Percentiles rank a stretch among this genome's conserved stretches.
Conservation (phyloP, 2,329 filamentous ascomycete genomes). For the Aspergillus quadricinctus region DNA sequence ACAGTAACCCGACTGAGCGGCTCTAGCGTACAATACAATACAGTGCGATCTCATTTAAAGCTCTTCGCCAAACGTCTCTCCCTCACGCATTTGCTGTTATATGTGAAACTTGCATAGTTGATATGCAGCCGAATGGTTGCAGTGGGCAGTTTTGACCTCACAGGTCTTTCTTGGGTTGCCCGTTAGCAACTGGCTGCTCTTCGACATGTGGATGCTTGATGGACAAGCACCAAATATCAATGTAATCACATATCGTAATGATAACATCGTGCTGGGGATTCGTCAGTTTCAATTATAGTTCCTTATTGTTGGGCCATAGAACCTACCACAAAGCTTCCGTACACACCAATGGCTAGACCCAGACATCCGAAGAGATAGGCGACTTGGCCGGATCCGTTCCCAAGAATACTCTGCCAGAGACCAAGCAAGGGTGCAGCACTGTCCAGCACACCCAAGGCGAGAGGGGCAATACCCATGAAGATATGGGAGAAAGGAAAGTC, state of each 20-base stretch:
- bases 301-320: not conserved
- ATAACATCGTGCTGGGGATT: slow-evolving; percentile 73
- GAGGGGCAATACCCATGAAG: slow-evolving; percentile 60
- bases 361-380: slow-evolving; percentile 87
- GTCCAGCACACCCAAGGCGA: slow-evolving; percentile 75
- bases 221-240: slow-evolving; percentile 97
- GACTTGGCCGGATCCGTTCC: slow-evolving; percentile 77
- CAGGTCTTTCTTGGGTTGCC: slow-evolving; percentile 9
- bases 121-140: slow-evolving; percentile 5
- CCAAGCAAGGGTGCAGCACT: slow-evolving; percentile 67
- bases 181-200: slow-evolving; percentile 26
- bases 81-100: not conserved
- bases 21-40: not conserved
- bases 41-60: not conserved
- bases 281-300: slow-evolving; percentile 2
- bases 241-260: slow-evolving; percentile 93
- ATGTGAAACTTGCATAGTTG: slow-evolving; percentile 9
- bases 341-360: slow-evolving; percentile 81
- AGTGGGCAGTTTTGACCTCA: not conserved
- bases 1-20: not conserved
- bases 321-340: slow-evolving; percentile 83
- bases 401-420: slow-evolving; percentile 69
- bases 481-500: slow-evolving; percentile 90
- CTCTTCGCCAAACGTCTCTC: not conserved
- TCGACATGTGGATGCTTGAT: slow-evolving; percentile 75